Conservation (phyloP, 1,284 basidiomycete species). For the Apiotrichum akiyoshidainum region DNA sequence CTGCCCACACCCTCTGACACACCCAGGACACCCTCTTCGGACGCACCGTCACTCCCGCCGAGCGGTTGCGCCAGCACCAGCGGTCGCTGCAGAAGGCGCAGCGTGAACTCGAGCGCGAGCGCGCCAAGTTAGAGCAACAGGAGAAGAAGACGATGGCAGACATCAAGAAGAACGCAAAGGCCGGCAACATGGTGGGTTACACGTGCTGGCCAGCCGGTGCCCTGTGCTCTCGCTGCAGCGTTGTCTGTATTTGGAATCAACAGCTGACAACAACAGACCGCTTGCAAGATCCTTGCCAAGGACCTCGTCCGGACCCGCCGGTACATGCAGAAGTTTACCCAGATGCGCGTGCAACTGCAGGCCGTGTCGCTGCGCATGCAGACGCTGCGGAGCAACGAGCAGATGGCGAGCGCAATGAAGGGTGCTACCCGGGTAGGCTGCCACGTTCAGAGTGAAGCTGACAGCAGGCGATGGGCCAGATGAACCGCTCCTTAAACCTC, state of each 20-base stretch:
- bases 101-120: constrained; percentile 92
- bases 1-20: neutral
- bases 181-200: constrained; percentile 81
- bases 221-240: neutral
- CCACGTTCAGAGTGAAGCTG: constrained; percentile 1
- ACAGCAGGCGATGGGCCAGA: constrained; percentile 88
- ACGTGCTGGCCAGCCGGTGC: neutral
- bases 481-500: constrained; percentile 94
- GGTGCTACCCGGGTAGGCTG: constrained; percentile 82
- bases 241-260: too few species aligned
- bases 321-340: constrained; percentile 97
- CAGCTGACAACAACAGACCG: constrained; percentile 60
- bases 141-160: constrained; percentile 90
- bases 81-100: constrained; percentile 93
- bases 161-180: constrained; percentile 94
- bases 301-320: constrained; percentile 93
- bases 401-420: constrained; percentile 99
- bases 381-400: constrained; percentile 91
- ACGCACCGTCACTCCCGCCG: constrained; percentile 87
- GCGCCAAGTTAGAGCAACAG: constrained; percentile 87
- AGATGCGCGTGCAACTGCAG: constrained; percentile 97
- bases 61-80: constrained; percentile 93
- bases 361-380: constrained; percentile 95
- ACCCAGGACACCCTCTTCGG: constrained; percentile 88
- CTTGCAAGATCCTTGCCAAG: constrained; percentile 98